Base-by-base conservation (phyloP, 1,284 basidiomycete genomes). In the Heterobasidion parviporum region DNA sequence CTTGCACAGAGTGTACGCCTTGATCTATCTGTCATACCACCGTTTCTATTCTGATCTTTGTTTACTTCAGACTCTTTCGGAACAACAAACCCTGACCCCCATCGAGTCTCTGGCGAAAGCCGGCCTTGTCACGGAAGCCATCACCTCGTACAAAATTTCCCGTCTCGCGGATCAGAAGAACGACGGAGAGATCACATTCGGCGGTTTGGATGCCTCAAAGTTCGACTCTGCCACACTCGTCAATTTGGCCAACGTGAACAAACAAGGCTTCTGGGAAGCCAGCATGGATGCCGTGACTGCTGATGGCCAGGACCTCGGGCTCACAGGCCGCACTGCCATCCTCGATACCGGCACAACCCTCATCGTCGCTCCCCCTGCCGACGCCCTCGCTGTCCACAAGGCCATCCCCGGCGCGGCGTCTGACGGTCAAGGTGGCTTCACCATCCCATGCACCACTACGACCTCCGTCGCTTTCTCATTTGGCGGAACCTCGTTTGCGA, bases 151-250 rank as follows among this genome's bases (percentile, higher is more conserved):
- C 77, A 91, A 89, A 69, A 82, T 95, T 55, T 80, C 89, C 2
- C 84, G 92, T 56, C 72, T 87, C 43, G 76, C 82, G 9, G 88
- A 92, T 67, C 75, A 79, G 60, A 74, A 78, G 65, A 89, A 92
- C 66, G 86, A 92, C 63, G 91, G 92, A 54, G 78, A 89, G 69
- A 78, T 89, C 58, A 92, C 90, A 3, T 90, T 93, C 64, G 91
- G 90, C 50, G 88, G 81, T 8, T 78, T 92, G 49, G 89, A 94
- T 69, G n/a, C 70, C 9, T 75, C 77, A 59, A 89, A 89, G 67
- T 88, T 89, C 65, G 74, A 82, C 60, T 54, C 73, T 12, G 59
- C 64, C 35, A 80, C 84, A 10, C 74, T 86, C 45, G 74, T 78
- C 48, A 81, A 78, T 1, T 60, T 89, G 55, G 62, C 69, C 56